A percentile compares a stretch with the other conserved stretches of the same genome.
Evolutionary conservation across 2,329 filamentous ascomycete genomes (phyloP).

Genomic region (Hypoxylon sp.): DNA sequence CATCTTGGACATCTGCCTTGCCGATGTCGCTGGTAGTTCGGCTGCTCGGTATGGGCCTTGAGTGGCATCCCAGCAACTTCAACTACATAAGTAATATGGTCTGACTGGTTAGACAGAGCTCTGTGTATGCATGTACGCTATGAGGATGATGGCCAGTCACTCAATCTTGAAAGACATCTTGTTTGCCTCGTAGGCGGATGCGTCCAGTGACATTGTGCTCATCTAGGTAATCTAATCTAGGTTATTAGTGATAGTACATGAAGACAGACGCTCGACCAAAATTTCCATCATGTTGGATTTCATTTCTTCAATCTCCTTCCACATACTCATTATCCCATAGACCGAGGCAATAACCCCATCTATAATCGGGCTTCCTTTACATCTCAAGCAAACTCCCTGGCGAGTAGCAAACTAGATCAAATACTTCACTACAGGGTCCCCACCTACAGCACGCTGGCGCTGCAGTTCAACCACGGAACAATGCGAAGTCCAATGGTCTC

Average conservation of each 20-base stretch:
- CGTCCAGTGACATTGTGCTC: conserved; percentile 35
- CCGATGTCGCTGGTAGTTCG: conserved; percentile 36
- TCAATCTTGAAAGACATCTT: neutral
- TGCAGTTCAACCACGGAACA: conserved; percentile 40
- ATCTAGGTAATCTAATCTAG: conserved; percentile 41
- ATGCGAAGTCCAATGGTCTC: conserved; percentile 35
- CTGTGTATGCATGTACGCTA: neutral
- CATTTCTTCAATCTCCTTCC: conserved; percentile 40
- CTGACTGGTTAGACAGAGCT: too few species aligned
- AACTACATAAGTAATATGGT: too few species aligned
- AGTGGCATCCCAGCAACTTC: neutral
- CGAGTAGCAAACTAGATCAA: conserved; percentile 42
- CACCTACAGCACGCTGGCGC: conserved; percentile 23
- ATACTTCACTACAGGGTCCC: conserved; percentile 17
- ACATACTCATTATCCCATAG: conserved; percentile 44
- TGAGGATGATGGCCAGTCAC: conserved; percentile 1
- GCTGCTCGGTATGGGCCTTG: conserved; percentile 4
- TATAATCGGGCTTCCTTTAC: conserved; percentile 28
- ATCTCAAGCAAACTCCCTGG: conserved; percentile 46
- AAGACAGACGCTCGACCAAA: conserved; percentile 45
- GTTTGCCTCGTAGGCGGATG: conserved; percentile 25
- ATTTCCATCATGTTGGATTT: conserved; percentile 40
- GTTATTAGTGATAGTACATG: conserved; percentile 40
- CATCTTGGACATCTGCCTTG: conserved; percentile 3
- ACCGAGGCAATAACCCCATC: conserved; percentile 40